Evolutionary conservation across 2,329 filamentous ascomycete genomes (phyloP).

Genomic region (Alternaria brassicicola): DNA sequence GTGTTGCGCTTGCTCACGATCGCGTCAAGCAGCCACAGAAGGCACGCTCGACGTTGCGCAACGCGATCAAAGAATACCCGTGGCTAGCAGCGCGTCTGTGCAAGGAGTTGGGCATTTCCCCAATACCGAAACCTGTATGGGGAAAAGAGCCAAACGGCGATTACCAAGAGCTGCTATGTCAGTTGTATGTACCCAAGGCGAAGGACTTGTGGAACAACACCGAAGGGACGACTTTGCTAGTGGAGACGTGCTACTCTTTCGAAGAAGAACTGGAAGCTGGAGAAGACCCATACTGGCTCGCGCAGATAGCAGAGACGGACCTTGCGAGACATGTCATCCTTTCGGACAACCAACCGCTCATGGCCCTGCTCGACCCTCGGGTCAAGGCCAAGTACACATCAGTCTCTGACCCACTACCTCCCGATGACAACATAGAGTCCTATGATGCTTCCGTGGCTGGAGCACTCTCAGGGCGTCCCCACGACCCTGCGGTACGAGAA

Average conservation of each 20-base stretch:
- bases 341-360: slow-evolving; percentile 73
- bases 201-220: slow-evolving; percentile 88
- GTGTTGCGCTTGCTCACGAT: slow-evolving; percentile 75
- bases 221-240: slow-evolving; percentile 70
- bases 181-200: slow-evolving; percentile 75
- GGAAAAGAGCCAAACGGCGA: slow-evolving; percentile 71
- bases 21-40: slow-evolving; percentile 70
- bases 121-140: slow-evolving; percentile 81
- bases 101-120: slow-evolving; percentile 77
- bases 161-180: slow-evolving; percentile 71
- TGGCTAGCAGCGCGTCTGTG: slow-evolving; percentile 86
- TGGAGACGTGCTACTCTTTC: slow-evolving; percentile 67
- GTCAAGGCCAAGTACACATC: slow-evolving; percentile 63
- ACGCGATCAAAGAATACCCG: slow-evolving; percentile 74
- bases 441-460: slow-evolving; percentile 23
- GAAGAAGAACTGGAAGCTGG: slow-evolving; percentile 34
- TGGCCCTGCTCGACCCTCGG: slow-evolving; percentile 69
- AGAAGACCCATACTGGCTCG: slow-evolving; percentile 41
- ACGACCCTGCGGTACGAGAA: slow-evolving; percentile 11
- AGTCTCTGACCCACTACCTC: slow-evolving; percentile 83
- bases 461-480: slow-evolving; percentile 1
- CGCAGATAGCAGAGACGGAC: slow-evolving; percentile 45
- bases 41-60: slow-evolving; percentile 68
- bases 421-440: slow-evolving; percentile 54
- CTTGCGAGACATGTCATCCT: slow-evolving; percentile 80